Evolutionary conservation across 2,329 filamentous ascomycete genomes (phyloP), one percentile per base, ranked within the genome.

Genomic region (Helotiales sp.): DNA sequence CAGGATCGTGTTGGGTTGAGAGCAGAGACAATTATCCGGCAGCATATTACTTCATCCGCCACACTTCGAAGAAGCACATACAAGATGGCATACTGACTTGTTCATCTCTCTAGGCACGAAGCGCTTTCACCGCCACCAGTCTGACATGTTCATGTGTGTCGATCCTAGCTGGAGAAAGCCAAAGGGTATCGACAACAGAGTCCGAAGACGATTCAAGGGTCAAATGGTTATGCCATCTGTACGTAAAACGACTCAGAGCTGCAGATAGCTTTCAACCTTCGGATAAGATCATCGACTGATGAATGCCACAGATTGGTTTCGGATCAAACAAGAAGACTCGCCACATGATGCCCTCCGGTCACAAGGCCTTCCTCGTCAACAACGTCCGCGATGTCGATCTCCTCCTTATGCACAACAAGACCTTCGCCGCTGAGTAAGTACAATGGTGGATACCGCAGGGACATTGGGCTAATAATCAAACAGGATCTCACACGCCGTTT

Each of bases 361-460:
- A 98, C 90, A 98, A 97, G 88, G 91, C 93, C 69, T 99, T 99
- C 90, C 87, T 98, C 76, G 95, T 99, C 82, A 91, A 89, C 88
- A 99, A 99, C 86, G 79, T 86, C 79, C 86, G 88, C 77, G 95
- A 99, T 72, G 88, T 99, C 75, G 93, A 99, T 80, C 89, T 99
- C 66, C 88, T 99, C 75, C 85, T 99, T 73, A 99, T 99, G 95
- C 95, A 99, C 90, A 98, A 98, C 91, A 89, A 89, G 78, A 96
- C 92, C 80, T 97, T 91, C 82, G 95, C 95, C 77, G 95, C 95
- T 77, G 95, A 99, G 93, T 97, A 92, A 73, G 91, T 86, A 57
- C 31, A 31, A 19, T 15, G 27, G 19, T 25, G 44, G 52, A 57
- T 29, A 17, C 27, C 4, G 22, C 25, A 27, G 49, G 31, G 38